Evolutionary conservation across 768 basidiomycete species (phyloP).

Genomic region (Tricholoma sp.): DNA sequence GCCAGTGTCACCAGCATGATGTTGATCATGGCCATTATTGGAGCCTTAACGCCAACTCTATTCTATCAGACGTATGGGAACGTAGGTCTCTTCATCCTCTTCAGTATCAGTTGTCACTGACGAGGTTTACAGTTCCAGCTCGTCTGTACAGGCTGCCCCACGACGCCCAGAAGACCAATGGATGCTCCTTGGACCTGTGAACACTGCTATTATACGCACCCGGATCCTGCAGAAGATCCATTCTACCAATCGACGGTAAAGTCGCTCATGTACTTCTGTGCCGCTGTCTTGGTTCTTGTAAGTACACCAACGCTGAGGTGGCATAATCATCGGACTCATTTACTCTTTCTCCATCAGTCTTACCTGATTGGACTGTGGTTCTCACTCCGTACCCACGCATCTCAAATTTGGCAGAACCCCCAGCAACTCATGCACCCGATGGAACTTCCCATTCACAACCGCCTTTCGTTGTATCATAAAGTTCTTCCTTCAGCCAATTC

Average conservation of each 20-base stretch:
- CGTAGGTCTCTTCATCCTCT: slow-evolving; percentile 46
- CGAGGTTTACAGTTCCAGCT: slow-evolving; percentile 67
- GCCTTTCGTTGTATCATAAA: slow-evolving; percentile 65
- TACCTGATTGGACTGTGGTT: slow-evolving; percentile 98
- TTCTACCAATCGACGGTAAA: slow-evolving; percentile 98
- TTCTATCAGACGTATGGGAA: slow-evolving; percentile 99
- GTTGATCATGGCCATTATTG: slow-evolving; percentile 99
- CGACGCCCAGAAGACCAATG: slow-evolving; percentile 28
- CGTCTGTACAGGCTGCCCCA: slow-evolving; percentile 77
- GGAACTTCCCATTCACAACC: slow-evolving; percentile 51
- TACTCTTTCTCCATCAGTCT: slow-evolving; percentile 48
- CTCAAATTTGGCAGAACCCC: slow-evolving; percentile 99
- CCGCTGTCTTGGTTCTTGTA: slow-evolving; percentile 83
- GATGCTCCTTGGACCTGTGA: slow-evolving; percentile 77
- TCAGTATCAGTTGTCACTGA: slow-evolving; percentile 1
- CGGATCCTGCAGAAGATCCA: slow-evolving; percentile 87
- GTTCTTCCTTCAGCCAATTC: slow-evolving; percentile 33
- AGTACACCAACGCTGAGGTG: slow-evolving; percentile 27
- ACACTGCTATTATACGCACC: slow-evolving; percentile 92
- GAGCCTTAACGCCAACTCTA: slow-evolving; percentile 88
- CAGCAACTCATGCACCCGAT: slow-evolving; percentile 70
- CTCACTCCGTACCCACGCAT: slow-evolving; percentile 94
- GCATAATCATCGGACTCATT: neutral
- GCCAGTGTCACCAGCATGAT: slow-evolving; percentile 99
- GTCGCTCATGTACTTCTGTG: slow-evolving; percentile 94